phyloP scores from a whole-genome alignment of 768 basidiomycete species.

The Rubroboletus satanas region DNA sequence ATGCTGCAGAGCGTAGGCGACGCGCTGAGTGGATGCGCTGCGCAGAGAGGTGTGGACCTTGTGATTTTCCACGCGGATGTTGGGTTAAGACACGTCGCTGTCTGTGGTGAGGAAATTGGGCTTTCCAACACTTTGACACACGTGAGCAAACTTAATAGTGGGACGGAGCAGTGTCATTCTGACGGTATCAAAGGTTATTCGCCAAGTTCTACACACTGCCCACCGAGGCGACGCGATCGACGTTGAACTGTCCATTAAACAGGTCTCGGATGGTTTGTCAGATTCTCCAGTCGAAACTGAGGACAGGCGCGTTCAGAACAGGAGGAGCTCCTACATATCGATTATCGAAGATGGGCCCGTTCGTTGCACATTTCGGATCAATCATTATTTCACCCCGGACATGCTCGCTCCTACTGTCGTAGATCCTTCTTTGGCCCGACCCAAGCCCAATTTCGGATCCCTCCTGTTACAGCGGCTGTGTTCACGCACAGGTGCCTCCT shows the following conservation, averaged over 20 bases:
- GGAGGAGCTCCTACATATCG: constrained; percentile 26
- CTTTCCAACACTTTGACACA: constrained; percentile 78
- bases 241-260: constrained; percentile 65
- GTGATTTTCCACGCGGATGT: constrained; percentile 89
- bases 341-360: constrained; percentile 37
- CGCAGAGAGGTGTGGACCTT: constrained; percentile 82
- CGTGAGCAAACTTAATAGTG: constrained; percentile 48
- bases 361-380: constrained; percentile 55
- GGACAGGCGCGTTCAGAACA: constrained; percentile 17
- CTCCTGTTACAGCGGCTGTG: constrained; percentile 60
- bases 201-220: constrained; percentile 75
- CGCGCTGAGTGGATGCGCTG: constrained; percentile 77
- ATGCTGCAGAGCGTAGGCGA: constrained; percentile 87
- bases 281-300: constrained; percentile 27
- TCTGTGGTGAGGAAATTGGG: constrained; percentile 81
- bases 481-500: constrained; percentile 51
- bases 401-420: constrained; percentile 2
- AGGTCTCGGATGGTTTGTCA: constrained; percentile 22
- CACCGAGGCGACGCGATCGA: constrained; percentile 78
- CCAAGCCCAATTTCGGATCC: constrained; percentile 42
- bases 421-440: constrained; percentile 24
- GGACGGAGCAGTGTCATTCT: constrained; percentile 11
- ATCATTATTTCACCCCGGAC: constrained; percentile 41
- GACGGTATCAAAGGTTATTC: constrained; percentile 56
- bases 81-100: constrained; percentile 81